Conservation (phyloP, 2,329 filamentous ascomycete genomes). For the Botrytis paeoniae region DNA sequence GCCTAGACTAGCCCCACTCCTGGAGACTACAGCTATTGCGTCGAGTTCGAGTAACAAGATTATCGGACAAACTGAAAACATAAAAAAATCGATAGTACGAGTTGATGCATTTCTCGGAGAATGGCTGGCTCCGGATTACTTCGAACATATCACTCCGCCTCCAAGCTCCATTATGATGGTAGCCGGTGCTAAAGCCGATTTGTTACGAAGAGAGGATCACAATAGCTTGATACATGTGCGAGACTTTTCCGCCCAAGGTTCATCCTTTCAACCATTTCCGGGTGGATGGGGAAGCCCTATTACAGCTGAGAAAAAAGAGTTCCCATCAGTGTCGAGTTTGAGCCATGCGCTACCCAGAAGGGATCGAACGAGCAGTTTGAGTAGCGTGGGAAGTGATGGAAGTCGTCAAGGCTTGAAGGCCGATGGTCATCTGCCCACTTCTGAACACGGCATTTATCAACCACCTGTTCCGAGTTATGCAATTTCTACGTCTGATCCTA, state of each 20-base stretch:
- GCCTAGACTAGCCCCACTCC: constrained; percentile 32
- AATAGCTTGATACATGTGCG: constrained; percentile 39
- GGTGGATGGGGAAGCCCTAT: constrained; percentile 39
- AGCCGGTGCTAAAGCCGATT: constrained; percentile 79
- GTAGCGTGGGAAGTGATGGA: constrained; percentile 34
- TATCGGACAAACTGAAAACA: constrained; percentile 29
- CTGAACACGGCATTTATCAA: constrained; percentile 55
- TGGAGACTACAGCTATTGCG: constrained; percentile 28
- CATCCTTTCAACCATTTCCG: constrained; percentile 39
- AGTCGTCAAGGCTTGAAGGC: constrained; percentile 27
- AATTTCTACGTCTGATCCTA: constrained; percentile 73
- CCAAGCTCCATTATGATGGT: constrained; percentile 86
- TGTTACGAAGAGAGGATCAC: constrained; percentile 74
- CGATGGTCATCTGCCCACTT: constrained; percentile 17
- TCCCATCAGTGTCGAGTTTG: constrained; percentile 32
- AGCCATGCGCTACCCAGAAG: constrained; percentile 32
- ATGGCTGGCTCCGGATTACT: constrained; percentile 93
- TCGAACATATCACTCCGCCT: constrained; percentile 85
- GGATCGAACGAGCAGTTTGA: constrained; percentile 38
- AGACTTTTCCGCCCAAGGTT: constrained; percentile 34
- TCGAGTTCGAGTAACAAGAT: constrained; percentile 22
- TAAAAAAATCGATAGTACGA: constrained; percentile 64
- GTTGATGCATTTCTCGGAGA: constrained; percentile 93
- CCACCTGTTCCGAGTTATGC: constrained; percentile 81
- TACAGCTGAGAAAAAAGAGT: constrained; percentile 28